Evolutionary conservation across 2,329 filamentous ascomycete species (phyloP).

Genomic region (Aspergillus vadensis): DNA sequence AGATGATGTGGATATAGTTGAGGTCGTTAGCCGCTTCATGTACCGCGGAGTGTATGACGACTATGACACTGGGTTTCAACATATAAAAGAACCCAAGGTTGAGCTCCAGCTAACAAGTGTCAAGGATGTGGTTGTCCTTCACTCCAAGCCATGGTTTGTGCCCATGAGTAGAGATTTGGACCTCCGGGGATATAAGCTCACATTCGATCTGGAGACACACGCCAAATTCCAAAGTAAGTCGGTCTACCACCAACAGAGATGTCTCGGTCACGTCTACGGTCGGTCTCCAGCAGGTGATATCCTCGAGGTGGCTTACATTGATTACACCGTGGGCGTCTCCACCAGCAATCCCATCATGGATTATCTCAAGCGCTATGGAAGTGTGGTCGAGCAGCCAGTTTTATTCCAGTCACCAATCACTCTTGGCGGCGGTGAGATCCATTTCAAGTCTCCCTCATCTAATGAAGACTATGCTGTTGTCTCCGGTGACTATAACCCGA

Average conservation of each 20-base stretch:
- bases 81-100: neutral
- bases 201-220: neutral
- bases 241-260: neutral
- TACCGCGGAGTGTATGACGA: neutral
- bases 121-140: conserved; percentile 1
- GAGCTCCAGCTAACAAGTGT: neutral
- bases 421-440: neutral
- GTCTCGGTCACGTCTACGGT: neutral
- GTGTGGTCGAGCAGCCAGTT: neutral
- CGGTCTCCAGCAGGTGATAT: neutral
- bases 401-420: conserved; percentile 4
- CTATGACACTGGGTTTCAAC: neutral
- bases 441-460: neutral
- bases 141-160: neutral
- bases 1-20: neutral
- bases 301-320: neutral
- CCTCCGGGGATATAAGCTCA: neutral
- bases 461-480: conserved; percentile 96
- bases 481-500: conserved; percentile 95
- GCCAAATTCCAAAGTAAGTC: neutral
- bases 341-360: conserved; percentile 12
- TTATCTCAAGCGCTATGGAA: conserved; percentile 9
- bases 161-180: neutral
- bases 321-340: neutral
- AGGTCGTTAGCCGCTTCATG: neutral